A percentile compares a stretch with the other conserved stretches of the same genome.
phyloP scores from a whole-genome alignment of 768 basidiomycete genomes.

The Tricholomella constricta region DNA sequence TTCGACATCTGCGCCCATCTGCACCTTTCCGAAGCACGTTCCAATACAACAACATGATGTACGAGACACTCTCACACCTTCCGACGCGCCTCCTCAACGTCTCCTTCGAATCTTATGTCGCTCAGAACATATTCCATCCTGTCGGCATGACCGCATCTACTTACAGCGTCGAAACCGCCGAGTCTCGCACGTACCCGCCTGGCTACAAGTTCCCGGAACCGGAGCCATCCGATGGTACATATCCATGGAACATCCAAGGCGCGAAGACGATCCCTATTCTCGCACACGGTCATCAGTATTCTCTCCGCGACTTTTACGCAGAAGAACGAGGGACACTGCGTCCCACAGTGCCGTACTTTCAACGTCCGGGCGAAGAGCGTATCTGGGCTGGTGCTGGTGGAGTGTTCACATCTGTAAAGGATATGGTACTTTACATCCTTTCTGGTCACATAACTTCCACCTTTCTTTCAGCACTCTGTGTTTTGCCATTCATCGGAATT shows the following conservation, averaged over 20 bases:
- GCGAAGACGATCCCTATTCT: slow-evolving; percentile 17
- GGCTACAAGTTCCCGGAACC: background rate
- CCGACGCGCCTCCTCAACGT: slow-evolving; percentile 39
- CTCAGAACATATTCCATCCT: slow-evolving; percentile 38
- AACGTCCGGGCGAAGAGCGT: slow-evolving; percentile 38
- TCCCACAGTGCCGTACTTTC: slow-evolving; percentile 41
- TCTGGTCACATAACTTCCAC: background rate
- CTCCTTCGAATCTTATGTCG: slow-evolving; percentile 41
- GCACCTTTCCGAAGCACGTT: slow-evolving; percentile 42
- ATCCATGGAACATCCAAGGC: too few species aligned
- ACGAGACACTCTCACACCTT: slow-evolving; percentile 41
- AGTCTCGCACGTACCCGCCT: slow-evolving; percentile 23
- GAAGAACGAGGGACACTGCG: slow-evolving; percentile 33
- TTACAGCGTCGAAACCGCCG: slow-evolving; percentile 39
- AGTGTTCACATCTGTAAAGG: slow-evolving; percentile 39
- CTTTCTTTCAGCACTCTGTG: too few species aligned
- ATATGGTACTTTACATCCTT: slow-evolving; percentile 32
- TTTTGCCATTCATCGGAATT: too few species aligned
- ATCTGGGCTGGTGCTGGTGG: slow-evolving; percentile 46
- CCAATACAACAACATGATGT: slow-evolving; percentile 52
- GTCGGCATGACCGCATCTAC: slow-evolving; percentile 42
- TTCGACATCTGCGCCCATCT: slow-evolving; percentile 41
- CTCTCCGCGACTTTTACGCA: slow-evolving; percentile 31
- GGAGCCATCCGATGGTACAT: background rate
- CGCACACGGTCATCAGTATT: slow-evolving; percentile 39